A percentile compares a stretch with the other conserved stretches of the same genome.
phyloP scores from a whole-genome alignment of 2,329 filamentous ascomycete genomes.

The Trichophyton mentagrophytes region DNA sequence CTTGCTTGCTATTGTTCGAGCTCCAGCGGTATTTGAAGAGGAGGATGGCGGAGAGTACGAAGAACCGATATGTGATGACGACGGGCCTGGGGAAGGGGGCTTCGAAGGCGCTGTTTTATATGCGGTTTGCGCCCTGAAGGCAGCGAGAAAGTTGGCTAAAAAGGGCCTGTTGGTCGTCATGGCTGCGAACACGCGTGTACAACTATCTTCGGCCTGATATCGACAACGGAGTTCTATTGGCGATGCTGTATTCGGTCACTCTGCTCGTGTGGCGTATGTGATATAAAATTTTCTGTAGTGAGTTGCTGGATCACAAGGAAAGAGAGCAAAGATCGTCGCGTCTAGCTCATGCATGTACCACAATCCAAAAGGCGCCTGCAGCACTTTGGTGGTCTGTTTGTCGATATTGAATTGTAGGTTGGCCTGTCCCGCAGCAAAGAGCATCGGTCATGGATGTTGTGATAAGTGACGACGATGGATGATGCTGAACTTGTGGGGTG shows the following conservation, averaged over 20 bases:
- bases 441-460: not conserved
- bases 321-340: not conserved
- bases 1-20: conserved; percentile 39
- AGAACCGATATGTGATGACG: conserved; percentile 23
- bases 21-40: conserved; percentile 27
- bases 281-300: not conserved
- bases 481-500: not conserved
- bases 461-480: not conserved
- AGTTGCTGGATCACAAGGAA: not conserved
- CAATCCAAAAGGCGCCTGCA: not conserved
- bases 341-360: not conserved
- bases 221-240: not conserved
- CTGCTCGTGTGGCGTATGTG: not conserved
- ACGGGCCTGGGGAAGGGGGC: conserved; percentile 23
- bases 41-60: conserved; percentile 24
- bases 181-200: conserved; percentile 4
- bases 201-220: not conserved
- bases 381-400: not conserved
- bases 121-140: conserved; percentile 52
- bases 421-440: not conserved
- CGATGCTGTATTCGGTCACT: not conserved
- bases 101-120: conserved; percentile 40
- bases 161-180: conserved; percentile 57
- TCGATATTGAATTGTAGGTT: not conserved
- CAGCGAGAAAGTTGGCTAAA: conserved; percentile 54